A percentile compares a stretch with the other conserved stretches of the same genome.
phyloP scores from a whole-genome alignment of 441 rosid species.

The Eruca vesicaria region DNA sequence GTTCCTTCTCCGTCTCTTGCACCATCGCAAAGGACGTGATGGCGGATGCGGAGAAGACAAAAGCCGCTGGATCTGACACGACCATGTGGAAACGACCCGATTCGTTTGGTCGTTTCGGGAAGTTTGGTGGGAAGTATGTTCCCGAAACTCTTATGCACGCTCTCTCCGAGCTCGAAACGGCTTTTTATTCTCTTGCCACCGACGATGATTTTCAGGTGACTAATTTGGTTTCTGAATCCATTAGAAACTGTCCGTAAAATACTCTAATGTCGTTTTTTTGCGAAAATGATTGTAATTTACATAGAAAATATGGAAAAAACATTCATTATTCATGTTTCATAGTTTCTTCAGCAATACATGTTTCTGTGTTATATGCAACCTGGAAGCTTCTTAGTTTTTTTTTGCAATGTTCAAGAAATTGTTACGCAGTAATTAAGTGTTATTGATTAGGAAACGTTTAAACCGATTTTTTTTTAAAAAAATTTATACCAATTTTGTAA shows the following conservation, averaged over 20 bases:
- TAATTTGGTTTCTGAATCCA: neutral
- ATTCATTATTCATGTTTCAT: neutral
- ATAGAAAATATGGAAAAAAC: neutral
- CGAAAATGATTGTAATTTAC: neutral
- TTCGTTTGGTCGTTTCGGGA: conserved; percentile 82
- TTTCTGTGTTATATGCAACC: neutral
- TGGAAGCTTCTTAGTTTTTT: neutral
- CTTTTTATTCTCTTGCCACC: conserved; percentile 57
- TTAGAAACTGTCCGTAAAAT: neutral
- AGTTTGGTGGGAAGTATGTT: conserved; percentile 90
- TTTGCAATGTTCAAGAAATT: no score
- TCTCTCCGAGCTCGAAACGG: conserved; percentile 77
- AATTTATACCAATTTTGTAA: no score
- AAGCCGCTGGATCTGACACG: conserved; percentile 42
- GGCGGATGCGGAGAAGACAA: conserved; percentile 31
- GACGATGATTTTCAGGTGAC: conserved; percentile 75
- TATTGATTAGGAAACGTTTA: no score
- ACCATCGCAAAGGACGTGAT: conserved; percentile 44
- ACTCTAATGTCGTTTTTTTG: neutral
- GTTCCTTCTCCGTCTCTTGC: conserved; percentile 40
- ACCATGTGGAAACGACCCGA: conserved; percentile 65
- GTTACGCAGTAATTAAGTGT: no score
- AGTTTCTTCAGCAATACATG: neutral
- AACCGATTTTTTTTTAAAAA: no score
- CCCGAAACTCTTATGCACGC: conserved; percentile 94